phyloP scores from a whole-genome alignment of 352 stramenopile species.

The Stramenopiles sp. region DNA sequence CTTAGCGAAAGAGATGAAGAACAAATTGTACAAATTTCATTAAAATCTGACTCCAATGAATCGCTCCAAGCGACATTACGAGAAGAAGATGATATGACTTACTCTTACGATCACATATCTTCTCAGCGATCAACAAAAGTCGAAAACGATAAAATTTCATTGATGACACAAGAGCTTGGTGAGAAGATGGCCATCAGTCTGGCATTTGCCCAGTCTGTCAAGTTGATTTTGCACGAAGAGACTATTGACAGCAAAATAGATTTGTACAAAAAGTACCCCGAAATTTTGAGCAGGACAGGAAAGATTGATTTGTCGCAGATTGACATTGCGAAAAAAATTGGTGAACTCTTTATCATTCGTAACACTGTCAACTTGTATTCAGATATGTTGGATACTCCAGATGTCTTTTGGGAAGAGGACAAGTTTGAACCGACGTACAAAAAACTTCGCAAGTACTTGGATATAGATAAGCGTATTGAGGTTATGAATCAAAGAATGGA shows the following conservation, averaged over 20 bases:
- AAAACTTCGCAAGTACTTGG: conserved; percentile 69
- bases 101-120: conserved; percentile 40
- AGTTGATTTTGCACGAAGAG: conserved; percentile 75
- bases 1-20: conserved; percentile 52
- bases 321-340: conserved; percentile 70
- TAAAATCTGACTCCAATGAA: conserved; percentile 39
- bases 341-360: conserved; percentile 57
- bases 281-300: conserved; percentile 55
- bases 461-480: conserved; percentile 66
- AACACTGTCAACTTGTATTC: conserved; percentile 78
- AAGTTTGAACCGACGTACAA: conserved; percentile 71
- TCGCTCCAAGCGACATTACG: conserved; percentile 40
- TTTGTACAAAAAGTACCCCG: conserved; percentile 48
- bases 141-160: conserved; percentile 52
- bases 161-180: conserved; percentile 47
- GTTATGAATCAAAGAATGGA: conserved; percentile 78
- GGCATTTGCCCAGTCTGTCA: conserved; percentile 69
- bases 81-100: conserved; percentile 67
- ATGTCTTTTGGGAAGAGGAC: conserved; percentile 82
- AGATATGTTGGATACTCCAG: conserved; percentile 74
- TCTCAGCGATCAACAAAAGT: conserved; percentile 27
- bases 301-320: conserved; percentile 67
- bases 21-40: conserved; percentile 34
- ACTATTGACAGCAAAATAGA: conserved; percentile 60
- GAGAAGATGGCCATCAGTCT: conserved; percentile 75